phyloP scores from a whole-genome alignment of 768 basidiomycete genomes.

The Russula sp. region DNA sequence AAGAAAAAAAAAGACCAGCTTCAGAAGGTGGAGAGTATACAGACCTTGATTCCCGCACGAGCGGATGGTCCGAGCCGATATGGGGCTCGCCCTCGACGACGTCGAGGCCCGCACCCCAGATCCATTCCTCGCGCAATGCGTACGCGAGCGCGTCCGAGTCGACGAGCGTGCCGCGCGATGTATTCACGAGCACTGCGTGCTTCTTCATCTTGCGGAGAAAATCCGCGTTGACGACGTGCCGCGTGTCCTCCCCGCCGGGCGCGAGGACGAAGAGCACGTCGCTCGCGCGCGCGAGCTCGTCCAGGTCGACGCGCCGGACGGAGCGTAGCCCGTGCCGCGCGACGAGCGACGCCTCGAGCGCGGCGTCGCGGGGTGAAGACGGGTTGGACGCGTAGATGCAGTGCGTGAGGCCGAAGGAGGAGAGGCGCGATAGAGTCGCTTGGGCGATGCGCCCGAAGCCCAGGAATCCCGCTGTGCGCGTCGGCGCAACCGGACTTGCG shows the following conservation, averaged over 20 bases:
- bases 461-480: slow-evolving; percentile 77
- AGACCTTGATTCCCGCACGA: slow-evolving; percentile 72
- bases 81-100: slow-evolving; percentile 91
- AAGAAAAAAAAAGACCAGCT: neutral
- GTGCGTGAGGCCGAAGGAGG: slow-evolving; percentile 74
- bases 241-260: slow-evolving; percentile 63
- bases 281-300: slow-evolving; percentile 64
- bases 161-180: slow-evolving; percentile 77
- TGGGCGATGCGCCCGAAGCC: slow-evolving; percentile 95
- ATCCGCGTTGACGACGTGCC: slow-evolving; percentile 59
- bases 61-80: slow-evolving; percentile 62
- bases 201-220: slow-evolving; percentile 84
- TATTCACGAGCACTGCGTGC: slow-evolving; percentile 77
- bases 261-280: slow-evolving; percentile 84
- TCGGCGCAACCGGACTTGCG: slow-evolving; percentile 39
- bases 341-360: slow-evolving; percentile 33
- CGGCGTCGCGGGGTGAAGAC: slow-evolving; percentile 36
- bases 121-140: slow-evolving; percentile 68
- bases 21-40: slow-evolving; percentile 17
- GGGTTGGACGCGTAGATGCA: slow-evolving; percentile 64
- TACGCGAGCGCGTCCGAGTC: slow-evolving; percentile 83
- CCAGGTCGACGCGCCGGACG: slow-evolving; percentile 52
- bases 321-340: slow-evolving; percentile 26
- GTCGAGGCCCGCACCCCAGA: slow-evolving; percentile 91
- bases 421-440: slow-evolving; percentile 67